Evolutionary conservation across 768 basidiomycete species (phyloP), one percentile per base, ranked within the genome.

Genomic region (Pulveroboletus sp.): DNA sequence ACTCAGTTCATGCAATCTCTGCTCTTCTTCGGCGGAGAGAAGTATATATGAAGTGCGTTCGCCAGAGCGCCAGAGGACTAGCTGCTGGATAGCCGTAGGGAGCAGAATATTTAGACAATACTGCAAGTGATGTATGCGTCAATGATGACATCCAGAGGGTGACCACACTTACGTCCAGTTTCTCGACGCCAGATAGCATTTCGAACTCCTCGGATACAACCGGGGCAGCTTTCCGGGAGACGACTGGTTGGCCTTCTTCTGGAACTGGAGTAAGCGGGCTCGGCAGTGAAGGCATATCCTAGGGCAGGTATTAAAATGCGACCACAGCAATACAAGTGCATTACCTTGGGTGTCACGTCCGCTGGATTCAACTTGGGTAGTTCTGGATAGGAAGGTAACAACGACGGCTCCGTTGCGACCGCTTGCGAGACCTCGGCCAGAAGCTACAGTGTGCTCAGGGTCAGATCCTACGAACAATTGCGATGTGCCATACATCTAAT

Each of bases 91-190:
- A 4, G 83, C 76, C 63, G 89, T 88, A 3, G 82, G 85, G 5
- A 89, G 73, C 11, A 91, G 77, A 26, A 91, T 75, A 50, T 85
- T 81, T 31, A 79, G 67, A 60, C 85, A 87, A 55, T 89, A 90
- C 85, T 89, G 54, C 26, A 13, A 20, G 10, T 3, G 35, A 19
- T 29, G 32, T 42, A 39, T 43, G 17, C 5, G 34, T 59, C 36
- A 49, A 53, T 27, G 20, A 38, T 14, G 26, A 9, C 34, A 34
- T 19, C 37, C 34, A 39, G 8, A 30, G 42, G 36, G 23, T n/a
- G n/a, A n/a, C n/a, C n/a, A 23, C 8, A 47, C 77, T 59, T 52
- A 78, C 81, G 43, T 79, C 79, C 14, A 79, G 63, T 59, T 81
- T 82, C 54, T 78, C 77, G 8, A 80, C 42, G 2, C 59, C 63